phyloP scores from a whole-genome alignment of 1,284 basidiomycete species.

The Leccinum pseudoinsigne region DNA sequence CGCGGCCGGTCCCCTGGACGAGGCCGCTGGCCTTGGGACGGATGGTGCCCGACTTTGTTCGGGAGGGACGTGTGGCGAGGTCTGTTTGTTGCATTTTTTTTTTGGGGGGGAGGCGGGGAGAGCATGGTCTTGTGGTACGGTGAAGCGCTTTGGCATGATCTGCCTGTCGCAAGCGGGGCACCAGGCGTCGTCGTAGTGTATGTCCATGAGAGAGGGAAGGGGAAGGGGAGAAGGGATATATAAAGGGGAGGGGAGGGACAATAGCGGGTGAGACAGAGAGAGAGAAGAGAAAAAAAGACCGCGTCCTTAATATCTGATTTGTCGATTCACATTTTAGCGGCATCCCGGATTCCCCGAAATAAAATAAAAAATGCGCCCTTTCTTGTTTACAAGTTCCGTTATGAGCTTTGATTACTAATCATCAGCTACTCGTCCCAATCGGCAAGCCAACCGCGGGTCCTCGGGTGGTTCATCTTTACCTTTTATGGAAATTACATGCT shows the following conservation, averaged over 20 bases:
- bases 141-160: slow-evolving; percentile 66
- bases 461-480: slow-evolving; percentile 24
- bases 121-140: slow-evolving; percentile 39
- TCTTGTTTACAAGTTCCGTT: slow-evolving; percentile 31
- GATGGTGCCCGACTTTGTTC: slow-evolving; percentile 43
- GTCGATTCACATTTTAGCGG: slow-evolving; percentile 32
- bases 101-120: slow-evolving; percentile 27
- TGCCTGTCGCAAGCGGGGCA: slow-evolving; percentile 72
- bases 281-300: slow-evolving; percentile 24
- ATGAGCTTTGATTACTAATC: slow-evolving; percentile 33
- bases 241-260: slow-evolving; percentile 7
- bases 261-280: slow-evolving; percentile 22
- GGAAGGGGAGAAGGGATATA: slow-evolving; percentile 10
- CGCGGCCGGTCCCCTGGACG: slow-evolving; percentile 59
- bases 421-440: slow-evolving; percentile 28
- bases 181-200: slow-evolving; percentile 65
- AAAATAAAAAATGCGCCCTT: slow-evolving; percentile 18
- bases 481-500: slow-evolving; percentile 26
- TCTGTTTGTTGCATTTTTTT: slow-evolving; percentile 21
- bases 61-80: slow-evolving; percentile 23
- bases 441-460: slow-evolving; percentile 34
- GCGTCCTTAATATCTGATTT: slow-evolving; percentile 39
- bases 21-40: slow-evolving; percentile 49
- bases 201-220: slow-evolving; percentile 33
- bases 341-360: slow-evolving; percentile 31